Evolutionary conservation across 768 basidiomycete genomes (phyloP).

Genomic region (Leccinum aurantiacum): DNA sequence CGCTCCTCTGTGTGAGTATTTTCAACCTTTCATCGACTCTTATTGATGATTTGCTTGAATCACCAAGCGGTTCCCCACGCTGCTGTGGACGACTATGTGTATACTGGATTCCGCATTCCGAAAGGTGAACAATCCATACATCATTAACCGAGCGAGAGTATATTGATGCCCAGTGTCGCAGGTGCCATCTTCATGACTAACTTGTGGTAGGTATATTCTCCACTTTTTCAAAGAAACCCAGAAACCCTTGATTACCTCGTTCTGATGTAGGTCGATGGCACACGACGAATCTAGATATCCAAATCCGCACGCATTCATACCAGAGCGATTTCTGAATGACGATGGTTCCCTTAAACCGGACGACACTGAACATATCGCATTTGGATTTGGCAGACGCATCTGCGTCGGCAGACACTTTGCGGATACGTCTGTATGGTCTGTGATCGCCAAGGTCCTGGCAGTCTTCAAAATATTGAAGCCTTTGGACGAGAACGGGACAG

Average conservation of each 20-base stretch:
- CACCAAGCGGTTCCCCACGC: no score
- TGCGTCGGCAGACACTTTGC: background rate
- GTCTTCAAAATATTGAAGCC: background rate
- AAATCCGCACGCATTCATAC: background rate
- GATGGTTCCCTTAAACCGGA: background rate
- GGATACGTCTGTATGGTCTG: background rate
- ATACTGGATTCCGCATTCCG: no score
- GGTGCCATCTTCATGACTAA: no score
- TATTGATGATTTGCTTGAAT: no score
- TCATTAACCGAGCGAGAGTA: no score
- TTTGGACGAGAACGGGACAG: background rate
- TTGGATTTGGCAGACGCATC: background rate
- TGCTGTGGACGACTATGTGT: no score
- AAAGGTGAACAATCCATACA: no score
- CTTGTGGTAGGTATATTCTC: no score
- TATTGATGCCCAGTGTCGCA: no score
- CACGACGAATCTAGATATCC: background rate
- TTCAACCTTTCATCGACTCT: no score
- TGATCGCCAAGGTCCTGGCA: background rate
- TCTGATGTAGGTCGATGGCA: background rate
- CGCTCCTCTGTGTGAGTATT: no score
- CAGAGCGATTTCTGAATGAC: background rate
- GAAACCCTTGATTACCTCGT: background rate
- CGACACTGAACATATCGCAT: background rate
- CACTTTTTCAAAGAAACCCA: background rate